Evolutionary conservation across 768 basidiomycete genomes (phyloP).

Genomic region (Lactifluus echinatus): DNA sequence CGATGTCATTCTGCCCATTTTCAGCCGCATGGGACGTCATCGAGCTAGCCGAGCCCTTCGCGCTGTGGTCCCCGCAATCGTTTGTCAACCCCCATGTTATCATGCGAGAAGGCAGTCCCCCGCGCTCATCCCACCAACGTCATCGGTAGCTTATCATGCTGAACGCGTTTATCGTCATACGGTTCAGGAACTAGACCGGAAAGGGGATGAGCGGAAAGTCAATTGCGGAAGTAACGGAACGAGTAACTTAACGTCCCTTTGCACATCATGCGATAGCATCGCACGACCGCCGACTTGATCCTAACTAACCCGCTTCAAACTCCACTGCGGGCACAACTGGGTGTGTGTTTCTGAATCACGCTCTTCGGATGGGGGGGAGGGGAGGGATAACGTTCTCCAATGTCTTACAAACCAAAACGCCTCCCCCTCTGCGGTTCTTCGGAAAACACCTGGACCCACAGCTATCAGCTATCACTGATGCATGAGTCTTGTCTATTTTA

Average conservation of each 20-base stretch:
- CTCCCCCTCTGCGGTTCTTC: not conserved
- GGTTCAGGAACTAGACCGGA: not conserved
- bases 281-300: not conserved
- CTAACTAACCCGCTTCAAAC: not conserved
- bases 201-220: not conserved
- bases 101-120: not conserved
- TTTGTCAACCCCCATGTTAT: not conserved
- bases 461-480: not conserved
- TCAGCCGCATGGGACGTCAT: not conserved
- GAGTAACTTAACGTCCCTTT: not conserved
- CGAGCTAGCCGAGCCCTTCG: not conserved
- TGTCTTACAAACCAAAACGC: not conserved
- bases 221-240: not conserved
- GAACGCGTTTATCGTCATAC: not conserved
- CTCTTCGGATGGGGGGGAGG: not conserved
- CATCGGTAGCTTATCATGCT: slow-evolving; percentile 4
- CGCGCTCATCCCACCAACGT: not conserved
- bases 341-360: not conserved
- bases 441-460: not conserved
- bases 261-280: not conserved
- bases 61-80: no score
- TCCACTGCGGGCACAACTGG: not conserved
- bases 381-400: not conserved
- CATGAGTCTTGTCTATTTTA: not conserved
- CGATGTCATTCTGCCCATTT: not conserved